Conservation (phyloP, 805 yeast genomes). For the Candida koratica region DNA sequence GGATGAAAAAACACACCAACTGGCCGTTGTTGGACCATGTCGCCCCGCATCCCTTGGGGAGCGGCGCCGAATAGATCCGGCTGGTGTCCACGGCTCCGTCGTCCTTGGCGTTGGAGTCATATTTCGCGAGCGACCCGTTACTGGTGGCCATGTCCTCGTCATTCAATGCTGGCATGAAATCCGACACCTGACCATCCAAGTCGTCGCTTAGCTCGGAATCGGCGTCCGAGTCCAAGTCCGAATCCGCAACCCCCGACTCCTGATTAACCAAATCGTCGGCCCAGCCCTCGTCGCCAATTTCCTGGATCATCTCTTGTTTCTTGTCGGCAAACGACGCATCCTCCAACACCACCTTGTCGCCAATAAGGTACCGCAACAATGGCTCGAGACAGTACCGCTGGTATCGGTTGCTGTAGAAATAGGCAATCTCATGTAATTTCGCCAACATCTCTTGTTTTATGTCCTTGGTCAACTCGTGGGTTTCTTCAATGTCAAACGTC, state of each 20-base stretch:
- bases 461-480: slow-evolving; percentile 56
- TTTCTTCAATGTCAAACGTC: slow-evolving; percentile 68
- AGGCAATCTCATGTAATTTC: slow-evolving; percentile 53
- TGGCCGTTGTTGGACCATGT: slow-evolving; percentile 78
- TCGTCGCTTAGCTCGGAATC: slow-evolving; percentile 15
- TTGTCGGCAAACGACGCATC: slow-evolving; percentile 29
- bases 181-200: slow-evolving; percentile 32
- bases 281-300: slow-evolving; percentile 41
- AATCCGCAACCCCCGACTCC: slow-evolving; percentile 21
- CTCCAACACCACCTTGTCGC: slow-evolving; percentile 59
- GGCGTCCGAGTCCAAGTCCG: slow-evolving; percentile 14
- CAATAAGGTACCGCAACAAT: slow-evolving; percentile 70
- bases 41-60: slow-evolving; percentile 93
- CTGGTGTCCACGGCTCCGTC: slow-evolving; percentile 1
- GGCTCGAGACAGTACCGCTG: slow-evolving; percentile 75
- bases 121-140: slow-evolving; percentile 17
- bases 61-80: slow-evolving; percentile 74
- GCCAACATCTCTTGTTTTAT: slow-evolving; percentile 49
- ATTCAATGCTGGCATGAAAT: slow-evolving; percentile 40
- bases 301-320: slow-evolving; percentile 23
- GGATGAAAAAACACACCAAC: slow-evolving; percentile 76
- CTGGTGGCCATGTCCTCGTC: slow-evolving; percentile 30
- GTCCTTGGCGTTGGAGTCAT: slow-evolving; percentile 7
- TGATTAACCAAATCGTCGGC: slow-evolving; percentile 39
- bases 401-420: slow-evolving; percentile 48